Evolutionary conservation across 106 monocot genomes (phyloP), one percentile per base, ranked within the genome.

Genomic region (Alisma plantagoaquatica): DNA sequence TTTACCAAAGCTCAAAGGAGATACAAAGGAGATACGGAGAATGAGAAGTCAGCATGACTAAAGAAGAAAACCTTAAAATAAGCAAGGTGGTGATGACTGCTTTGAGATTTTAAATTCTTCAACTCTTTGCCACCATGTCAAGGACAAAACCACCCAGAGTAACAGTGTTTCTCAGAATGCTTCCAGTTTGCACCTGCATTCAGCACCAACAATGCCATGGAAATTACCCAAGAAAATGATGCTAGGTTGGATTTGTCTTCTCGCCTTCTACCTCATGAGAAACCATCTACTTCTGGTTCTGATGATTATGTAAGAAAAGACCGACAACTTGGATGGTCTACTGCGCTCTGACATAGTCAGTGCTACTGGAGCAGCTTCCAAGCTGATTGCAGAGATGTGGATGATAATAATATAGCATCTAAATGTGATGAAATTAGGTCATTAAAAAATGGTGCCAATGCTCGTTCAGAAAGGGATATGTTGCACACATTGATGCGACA

Each of bases 1-100:
- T 87, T 45, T 84, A 96, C 53, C 88, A 84, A 47, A 88, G 77
- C 64, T 96, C n/a, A n/a, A n/a, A n/a, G n/a, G n/a, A n/a, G n/a
- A n/a, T n/a, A n/a, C 96, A 9, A 73, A 43, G 16, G 96, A 89
- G 47, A 57, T 81, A 24, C 57, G 65, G 46, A 78, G 60, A 35
- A 68, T 82, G 56, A 78, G 52, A 35, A 78, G 70, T 27, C 23
- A 63, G 35, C 60, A 27, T 53, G 68, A 82, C 16, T 63, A 51
- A 31, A 64, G 69, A 27, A 77, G 68, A 58, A 81, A 75, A 62
- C 16, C 54, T n/a, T 65, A 75, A 53, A 33, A 27, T 15, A 49
- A 31, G 26, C 24, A 33, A 22, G 55, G 50, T 52, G 62, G 57
- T 30, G 88, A 78, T 9, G 67, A 63, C 24, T 89, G 88, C 7